A percentile compares a stretch with the other conserved stretches of the same genome.
phyloP scores from a whole-genome alignment of 2,329 filamentous ascomycete species.

The Cladosporium colombiae region DNA sequence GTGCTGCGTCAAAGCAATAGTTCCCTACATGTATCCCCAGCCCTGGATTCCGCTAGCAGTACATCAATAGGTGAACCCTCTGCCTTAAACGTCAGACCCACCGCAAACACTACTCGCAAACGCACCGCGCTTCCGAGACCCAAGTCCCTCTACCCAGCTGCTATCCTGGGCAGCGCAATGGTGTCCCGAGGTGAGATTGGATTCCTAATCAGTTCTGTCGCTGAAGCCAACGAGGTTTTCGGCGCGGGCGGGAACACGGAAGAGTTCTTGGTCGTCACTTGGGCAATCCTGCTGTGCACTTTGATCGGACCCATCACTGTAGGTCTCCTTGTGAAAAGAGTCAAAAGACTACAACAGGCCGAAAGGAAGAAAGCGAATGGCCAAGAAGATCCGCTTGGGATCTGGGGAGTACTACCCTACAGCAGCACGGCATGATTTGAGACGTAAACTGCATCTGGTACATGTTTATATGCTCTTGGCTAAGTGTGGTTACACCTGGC shows the following conservation, averaged over 20 bases:
- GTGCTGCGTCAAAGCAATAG: background rate
- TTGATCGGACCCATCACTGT: constrained; percentile 57
- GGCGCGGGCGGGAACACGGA: constrained; percentile 40
- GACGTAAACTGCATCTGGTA: background rate
- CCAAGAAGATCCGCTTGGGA: constrained; percentile 44
- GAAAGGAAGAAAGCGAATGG: constrained; percentile 34
- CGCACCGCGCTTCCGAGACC: constrained; percentile 45
- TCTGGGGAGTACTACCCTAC: constrained; percentile 42
- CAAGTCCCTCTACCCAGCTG: constrained; percentile 65
- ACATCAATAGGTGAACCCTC: background rate
- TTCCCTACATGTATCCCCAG: background rate
- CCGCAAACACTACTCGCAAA: constrained; percentile 21
- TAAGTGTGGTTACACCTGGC: background rate
- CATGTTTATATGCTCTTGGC: background rate
- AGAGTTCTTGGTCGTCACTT: constrained; percentile 56
- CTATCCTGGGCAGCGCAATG: constrained; percentile 70
- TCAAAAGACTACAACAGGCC: constrained; percentile 43
- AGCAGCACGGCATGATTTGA: background rate
- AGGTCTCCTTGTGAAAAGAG: constrained; percentile 51
- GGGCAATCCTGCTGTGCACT: constrained; percentile 60
- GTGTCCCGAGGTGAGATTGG: constrained; percentile 78
- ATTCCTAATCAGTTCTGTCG: constrained; percentile 71
- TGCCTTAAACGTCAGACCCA: background rate
- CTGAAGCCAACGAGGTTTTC: constrained; percentile 57
- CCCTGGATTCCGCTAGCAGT: background rate